Base-by-base conservation (phyloP, 306 rosid genomes). In the Quercus parvula region DNA sequence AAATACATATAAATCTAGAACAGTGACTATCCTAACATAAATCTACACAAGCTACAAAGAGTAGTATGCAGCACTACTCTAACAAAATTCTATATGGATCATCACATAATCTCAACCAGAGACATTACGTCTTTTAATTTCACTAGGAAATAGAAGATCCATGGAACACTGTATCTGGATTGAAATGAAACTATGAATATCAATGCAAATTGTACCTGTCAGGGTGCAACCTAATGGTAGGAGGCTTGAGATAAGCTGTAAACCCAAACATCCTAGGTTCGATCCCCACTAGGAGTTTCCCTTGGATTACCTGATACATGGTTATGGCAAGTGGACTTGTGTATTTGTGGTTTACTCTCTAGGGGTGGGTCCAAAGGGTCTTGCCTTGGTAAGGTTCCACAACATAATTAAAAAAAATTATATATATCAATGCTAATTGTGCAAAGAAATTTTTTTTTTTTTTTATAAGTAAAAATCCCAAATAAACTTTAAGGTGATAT, bases 101-200 rank as follows among this genome's bases (percentile, higher is more conserved):
- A 41, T 41, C 46, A 41, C 46, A 41, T 41, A 41, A 41, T 41
- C 46, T 2, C 2, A 41, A 76, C 76, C 52, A 30, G 73, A 18
- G 69, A 79, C 75, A 58, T 57, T 52, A 46, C 18, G 28, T 27
- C 25, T 35, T 78, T 20, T 25, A 59, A 49, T 35, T 0, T 57
- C 56, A 9, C 6, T n/a, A 20, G 44, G 49, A 76, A 77, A 72
- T 51, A 70, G 46, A 77, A 75, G 68, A 74, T 82, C 81, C 25
- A 73, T 41, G 46, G 12, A 6, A 57, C 27, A 66, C 11, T 46
- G 46, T 41, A 41, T 41, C 25, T 56, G 70, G 57, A 61, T 18
- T 13, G 19, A 74, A 33, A 56, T 20, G 78, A 74, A 76, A 70
- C n/a, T 9, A 27, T 27, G 27, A 46, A 69, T 13, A 70, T 35